Evolutionary conservation across 2,329 filamentous ascomycete species (phyloP).

Genomic region (Decorospora gaudefroyi): DNA sequence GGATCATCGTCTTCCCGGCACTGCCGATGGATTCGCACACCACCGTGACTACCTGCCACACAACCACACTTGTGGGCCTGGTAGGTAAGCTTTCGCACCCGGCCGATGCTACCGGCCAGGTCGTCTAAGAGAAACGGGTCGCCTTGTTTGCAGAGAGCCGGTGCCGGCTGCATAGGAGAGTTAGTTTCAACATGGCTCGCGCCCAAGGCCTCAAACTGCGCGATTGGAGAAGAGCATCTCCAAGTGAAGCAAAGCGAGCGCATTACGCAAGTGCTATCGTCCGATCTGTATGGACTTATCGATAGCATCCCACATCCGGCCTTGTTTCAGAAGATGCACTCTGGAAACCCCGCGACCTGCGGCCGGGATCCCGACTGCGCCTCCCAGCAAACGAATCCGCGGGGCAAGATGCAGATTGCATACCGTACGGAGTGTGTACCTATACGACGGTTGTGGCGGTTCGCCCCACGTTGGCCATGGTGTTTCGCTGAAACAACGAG

Average conservation of each 20-base stretch:
- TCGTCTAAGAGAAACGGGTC: constrained; percentile 24
- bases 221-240: constrained; percentile 37
- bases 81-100: constrained; percentile 23
- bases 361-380: constrained; percentile 34
- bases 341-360: constrained; percentile 31
- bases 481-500: constrained; percentile 15
- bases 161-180: constrained; percentile 18
- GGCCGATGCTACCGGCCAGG: constrained; percentile 28
- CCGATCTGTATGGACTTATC: constrained; percentile 37
- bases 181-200: constrained; percentile 36
- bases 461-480: constrained; percentile 21
- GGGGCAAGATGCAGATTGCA: constrained; percentile 31
- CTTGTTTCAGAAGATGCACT: constrained; percentile 43
- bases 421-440: too few relatives aligned
- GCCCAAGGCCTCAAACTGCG: constrained; percentile 18
- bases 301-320: constrained; percentile 39
- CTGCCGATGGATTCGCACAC: constrained; percentile 24
- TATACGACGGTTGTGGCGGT: constrained; percentile 36
- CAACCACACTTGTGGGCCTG: too few relatives aligned
- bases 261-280: constrained; percentile 33
- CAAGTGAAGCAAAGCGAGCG: constrained; percentile 29
- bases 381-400: constrained; percentile 33
- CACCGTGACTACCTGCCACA: background rate
- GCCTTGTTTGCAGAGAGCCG: constrained; percentile 14
- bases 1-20: constrained; percentile 35